These are phyloP conservation scores for Tulasnella sp. DNA, from an alignment of 768 basidiomycete genomes.

Conservation along the genomic window DNA sequence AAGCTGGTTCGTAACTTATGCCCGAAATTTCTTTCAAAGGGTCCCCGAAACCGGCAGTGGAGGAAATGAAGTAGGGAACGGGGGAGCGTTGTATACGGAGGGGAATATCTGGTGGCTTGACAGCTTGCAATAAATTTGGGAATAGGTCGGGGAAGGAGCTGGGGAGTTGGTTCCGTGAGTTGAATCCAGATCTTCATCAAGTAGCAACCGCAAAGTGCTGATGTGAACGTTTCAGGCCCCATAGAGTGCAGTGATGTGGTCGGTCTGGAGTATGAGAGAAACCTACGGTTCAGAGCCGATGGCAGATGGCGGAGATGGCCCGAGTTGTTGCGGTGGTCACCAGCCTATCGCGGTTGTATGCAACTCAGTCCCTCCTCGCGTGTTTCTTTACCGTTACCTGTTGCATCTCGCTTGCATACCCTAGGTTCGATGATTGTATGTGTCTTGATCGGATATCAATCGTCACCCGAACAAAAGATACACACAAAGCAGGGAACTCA, in stretches of 20 bases:
- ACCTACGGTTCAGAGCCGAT: slow-evolving; percentile 61
- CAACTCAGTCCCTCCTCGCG: too few species aligned
- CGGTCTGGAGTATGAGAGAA: slow-evolving; percentile 53
- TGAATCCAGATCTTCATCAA: too few species aligned
- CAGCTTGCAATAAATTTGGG: slow-evolving; percentile 76
- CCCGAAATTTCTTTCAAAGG: slow-evolving; percentile 28
- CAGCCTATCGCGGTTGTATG: too few species aligned
- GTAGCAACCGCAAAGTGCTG: too few species aligned
- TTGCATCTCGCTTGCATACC: too few species aligned
- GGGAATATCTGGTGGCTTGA: slow-evolving; percentile 76
- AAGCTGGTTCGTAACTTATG: slow-evolving; percentile 27
- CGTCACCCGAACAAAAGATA: too few species aligned
- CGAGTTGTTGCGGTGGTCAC: slow-evolving; percentile 43
- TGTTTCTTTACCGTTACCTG: too few species aligned
- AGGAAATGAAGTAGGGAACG: slow-evolving; percentile 67
- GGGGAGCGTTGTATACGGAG: slow-evolving; percentile 64
- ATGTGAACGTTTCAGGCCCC: slow-evolving; percentile 35
- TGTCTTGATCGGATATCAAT: too few species aligned
- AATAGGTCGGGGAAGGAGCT: too few species aligned
- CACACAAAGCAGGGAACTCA: too few species aligned
- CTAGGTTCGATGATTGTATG: too few species aligned
- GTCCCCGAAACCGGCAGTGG: slow-evolving; percentile 23
- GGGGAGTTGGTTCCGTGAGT: slow-evolving; percentile 75
- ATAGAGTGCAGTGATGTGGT: slow-evolving; percentile 46
- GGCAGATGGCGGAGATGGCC: slow-evolving; percentile 72